Percentiles rank a stretch among this genome's conserved stretches.
These are phyloP conservation scores for Chaetomiaceae sp. DNA, from an alignment of 2,329 filamentous ascomycete species.

Conservation along the genomic window DNA sequence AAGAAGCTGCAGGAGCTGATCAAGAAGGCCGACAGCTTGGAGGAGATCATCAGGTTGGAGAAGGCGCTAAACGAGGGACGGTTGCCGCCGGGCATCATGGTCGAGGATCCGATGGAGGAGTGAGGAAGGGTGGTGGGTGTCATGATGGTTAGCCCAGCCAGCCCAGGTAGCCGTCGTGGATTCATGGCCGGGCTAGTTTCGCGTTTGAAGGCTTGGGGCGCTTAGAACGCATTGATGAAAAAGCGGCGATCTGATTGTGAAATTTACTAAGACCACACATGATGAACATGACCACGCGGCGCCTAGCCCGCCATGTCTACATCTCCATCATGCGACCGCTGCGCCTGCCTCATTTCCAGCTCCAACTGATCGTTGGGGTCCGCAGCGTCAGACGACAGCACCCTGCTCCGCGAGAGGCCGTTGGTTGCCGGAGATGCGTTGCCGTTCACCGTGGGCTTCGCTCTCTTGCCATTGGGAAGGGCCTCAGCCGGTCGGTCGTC, in stretches of 20 bases:
- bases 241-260: background rate
- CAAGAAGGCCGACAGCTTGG: conserved; percentile 77
- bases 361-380: conserved; percentile 50
- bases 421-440: conserved; percentile 6
- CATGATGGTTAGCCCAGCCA: too few species aligned
- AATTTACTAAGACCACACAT: background rate
- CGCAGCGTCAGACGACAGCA: conserved; percentile 28
- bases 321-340: conserved; percentile 40
- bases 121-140: conserved; percentile 32
- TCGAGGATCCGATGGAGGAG: conserved; percentile 55
- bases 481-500: conserved; percentile 14
- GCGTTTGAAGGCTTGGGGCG: too few species aligned
- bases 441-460: conserved; percentile 27
- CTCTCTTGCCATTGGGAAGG: conserved; percentile 33
- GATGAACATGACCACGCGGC: background rate
- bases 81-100: conserved; percentile 63
- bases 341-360: conserved; percentile 47
- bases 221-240: too few species aligned
- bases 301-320: conserved; percentile 53
- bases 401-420: conserved; percentile 13
- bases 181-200: too few species aligned
- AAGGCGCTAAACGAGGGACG: conserved; percentile 87
- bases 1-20: conserved; percentile 81
- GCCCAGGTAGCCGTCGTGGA: too few species aligned
- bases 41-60: conserved; percentile 85